These are phyloP conservation scores for Hanseniaspora guilliermondii DNA, from an alignment of 805 yeast species.

Conservation along the genomic window DNA sequence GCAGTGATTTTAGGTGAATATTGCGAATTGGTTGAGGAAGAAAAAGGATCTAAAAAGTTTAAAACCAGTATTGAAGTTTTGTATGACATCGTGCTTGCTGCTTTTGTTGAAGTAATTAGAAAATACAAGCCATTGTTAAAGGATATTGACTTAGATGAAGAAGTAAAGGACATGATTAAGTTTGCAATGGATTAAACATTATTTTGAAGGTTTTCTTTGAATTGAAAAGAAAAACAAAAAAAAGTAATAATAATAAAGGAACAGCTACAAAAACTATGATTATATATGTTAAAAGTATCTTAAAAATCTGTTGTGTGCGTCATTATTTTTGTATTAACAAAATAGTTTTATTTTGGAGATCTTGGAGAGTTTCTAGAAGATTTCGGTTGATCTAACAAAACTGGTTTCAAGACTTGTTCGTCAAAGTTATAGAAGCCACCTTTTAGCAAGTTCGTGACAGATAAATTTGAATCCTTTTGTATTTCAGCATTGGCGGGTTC, in stretches of 20 bases:
- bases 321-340: neutral
- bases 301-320: too few relatives aligned
- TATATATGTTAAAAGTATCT: too few relatives aligned
- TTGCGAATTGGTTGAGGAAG: constrained; percentile 24
- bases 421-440: constrained; percentile 65
- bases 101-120: constrained; percentile 52
- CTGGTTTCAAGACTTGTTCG: constrained; percentile 87
- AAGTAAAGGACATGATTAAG: constrained; percentile 55
- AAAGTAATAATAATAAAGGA: too few relatives aligned
- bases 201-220: too few relatives aligned
- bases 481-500: neutral
- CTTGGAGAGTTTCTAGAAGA: neutral
- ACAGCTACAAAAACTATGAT: neutral
- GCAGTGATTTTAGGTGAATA: constrained; percentile 42
- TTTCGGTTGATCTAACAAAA: constrained; percentile 47
- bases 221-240: too few relatives aligned
- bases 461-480: constrained; percentile 2
- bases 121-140: constrained; percentile 51
- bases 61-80: constrained; percentile 39
- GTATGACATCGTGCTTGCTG: constrained; percentile 52
- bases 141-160: constrained; percentile 50
- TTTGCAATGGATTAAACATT: constrained; percentile 48
- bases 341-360: neutral
- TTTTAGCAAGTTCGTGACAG: constrained; percentile 14
- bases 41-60: constrained; percentile 17